Percentiles rank a stretch among this genome's conserved stretches.
Conservation (phyloP, 768 basidiomycete species). For the Brasilioporus rufonigricans region DNA sequence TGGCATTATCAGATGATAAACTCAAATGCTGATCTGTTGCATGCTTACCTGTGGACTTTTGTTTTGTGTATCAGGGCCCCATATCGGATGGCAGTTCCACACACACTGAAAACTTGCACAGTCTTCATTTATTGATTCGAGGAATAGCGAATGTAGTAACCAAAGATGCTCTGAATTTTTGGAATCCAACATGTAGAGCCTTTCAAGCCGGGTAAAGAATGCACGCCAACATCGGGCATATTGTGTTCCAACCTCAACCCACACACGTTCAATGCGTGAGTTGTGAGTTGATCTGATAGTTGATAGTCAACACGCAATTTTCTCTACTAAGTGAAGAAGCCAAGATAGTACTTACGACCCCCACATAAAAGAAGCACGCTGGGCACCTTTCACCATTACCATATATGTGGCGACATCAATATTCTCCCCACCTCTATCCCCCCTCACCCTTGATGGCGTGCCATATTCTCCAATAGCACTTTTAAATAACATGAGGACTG, state of each 20-base stretch:
- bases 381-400: not conserved
- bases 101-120: constrained; percentile 32
- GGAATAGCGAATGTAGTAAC: constrained; percentile 29
- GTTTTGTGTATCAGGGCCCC: too few species aligned
- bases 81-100: constrained; percentile 43
- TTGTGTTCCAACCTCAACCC: not conserved
- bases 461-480: not conserved
- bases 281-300: constrained; percentile 44
- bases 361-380: not conserved
- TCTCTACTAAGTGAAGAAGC: too few species aligned
- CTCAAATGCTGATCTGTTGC: too few species aligned
- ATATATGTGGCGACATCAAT: not conserved
- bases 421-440: not conserved
- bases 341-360: not conserved
- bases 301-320: too few species aligned
- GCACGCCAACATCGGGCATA: constrained; percentile 35
- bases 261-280: constrained; percentile 11
- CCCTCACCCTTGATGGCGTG: not conserved
- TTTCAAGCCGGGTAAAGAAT: constrained; percentile 40
- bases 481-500: not conserved
- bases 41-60: too few species aligned
- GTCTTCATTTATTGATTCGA: constrained; percentile 37
- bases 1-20: too few species aligned
- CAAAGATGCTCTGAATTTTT: not conserved
- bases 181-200: not conserved